Percentiles rank a stretch among this genome's conserved stretches.
Evolutionary conservation across 1,139 yeast genomes (phyloP).

Genomic region (Yamadazyma atmosphaerica): DNA sequence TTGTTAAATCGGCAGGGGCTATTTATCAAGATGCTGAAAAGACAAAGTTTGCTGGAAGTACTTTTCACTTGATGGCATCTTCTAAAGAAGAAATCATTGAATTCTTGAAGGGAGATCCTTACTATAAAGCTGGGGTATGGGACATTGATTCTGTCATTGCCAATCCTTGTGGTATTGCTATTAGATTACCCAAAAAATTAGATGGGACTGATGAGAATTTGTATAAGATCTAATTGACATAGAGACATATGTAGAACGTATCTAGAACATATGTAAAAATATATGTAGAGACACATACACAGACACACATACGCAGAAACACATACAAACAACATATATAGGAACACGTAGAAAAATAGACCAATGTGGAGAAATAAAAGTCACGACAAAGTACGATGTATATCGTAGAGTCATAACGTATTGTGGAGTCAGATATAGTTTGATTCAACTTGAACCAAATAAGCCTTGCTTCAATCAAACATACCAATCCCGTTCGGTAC

Average conservation of each 20-base stretch:
- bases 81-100: conserved; percentile 63
- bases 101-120: conserved; percentile 62
- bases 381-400: too few species aligned
- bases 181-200: conserved; percentile 26
- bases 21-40: conserved; percentile 49
- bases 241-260: background rate
- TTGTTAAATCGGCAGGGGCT: conserved; percentile 66
- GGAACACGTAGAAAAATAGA: too few species aligned
- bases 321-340: too few species aligned
- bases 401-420: too few species aligned
- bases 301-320: too few species aligned
- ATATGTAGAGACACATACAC: too few species aligned
- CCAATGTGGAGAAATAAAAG: too few species aligned
- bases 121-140: conserved; percentile 71
- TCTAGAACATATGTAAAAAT: too few species aligned
- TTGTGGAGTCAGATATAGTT: too few species aligned
- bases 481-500: too few species aligned
- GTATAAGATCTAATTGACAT: conserved; percentile 16
- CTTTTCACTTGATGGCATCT: conserved; percentile 62
- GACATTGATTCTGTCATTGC: conserved; percentile 64
- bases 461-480: too few species aligned
- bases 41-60: conserved; percentile 70
- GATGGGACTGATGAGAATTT: conserved; percentile 24
- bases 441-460: too few species aligned
- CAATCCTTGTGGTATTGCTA: conserved; percentile 51